phyloP scores from a whole-genome alignment of 2,329 filamentous ascomycete genomes.

The Malbranchea cinnamomea region DNA sequence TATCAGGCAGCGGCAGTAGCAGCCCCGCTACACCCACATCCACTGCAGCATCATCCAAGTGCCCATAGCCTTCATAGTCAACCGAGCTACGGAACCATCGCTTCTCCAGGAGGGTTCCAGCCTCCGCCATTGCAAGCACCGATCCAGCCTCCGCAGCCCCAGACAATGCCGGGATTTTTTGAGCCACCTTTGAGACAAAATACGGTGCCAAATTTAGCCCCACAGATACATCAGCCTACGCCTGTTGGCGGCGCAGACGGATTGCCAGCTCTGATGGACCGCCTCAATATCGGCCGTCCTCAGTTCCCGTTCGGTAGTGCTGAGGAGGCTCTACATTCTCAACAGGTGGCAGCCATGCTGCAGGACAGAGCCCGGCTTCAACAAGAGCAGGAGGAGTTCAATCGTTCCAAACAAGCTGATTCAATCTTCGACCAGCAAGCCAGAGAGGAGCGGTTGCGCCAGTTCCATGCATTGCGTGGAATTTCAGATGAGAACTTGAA shows the following conservation, averaged over 20 bases:
- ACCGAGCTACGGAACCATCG: slow-evolving; percentile 88
- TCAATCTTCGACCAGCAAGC: slow-evolving; percentile 35
- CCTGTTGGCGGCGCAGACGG: slow-evolving; percentile 55
- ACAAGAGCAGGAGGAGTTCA: slow-evolving; percentile 45
- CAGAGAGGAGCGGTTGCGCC: slow-evolving; percentile 55
- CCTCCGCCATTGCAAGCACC: slow-evolving; percentile 44
- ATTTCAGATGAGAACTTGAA: slow-evolving; percentile 38
- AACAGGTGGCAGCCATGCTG: slow-evolving; percentile 45
- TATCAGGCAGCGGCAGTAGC: slow-evolving; percentile 40
- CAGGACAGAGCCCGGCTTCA: slow-evolving; percentile 45
- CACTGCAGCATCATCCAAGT: slow-evolving; percentile 83
- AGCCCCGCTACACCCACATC: slow-evolving; percentile 38
- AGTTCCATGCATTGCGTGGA: slow-evolving; percentile 67
- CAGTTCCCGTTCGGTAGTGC: slow-evolving; percentile 29
- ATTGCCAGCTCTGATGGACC: slow-evolving; percentile 46
- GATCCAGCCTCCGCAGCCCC: slow-evolving; percentile 40
- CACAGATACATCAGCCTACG: slow-evolving; percentile 30
- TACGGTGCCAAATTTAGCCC: slow-evolving; percentile 18
- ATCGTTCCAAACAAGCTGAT: slow-evolving; percentile 24
- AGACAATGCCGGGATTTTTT: slow-evolving; percentile 56
- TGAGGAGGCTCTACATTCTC: slow-evolving; percentile 32
- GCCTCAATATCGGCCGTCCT: slow-evolving; percentile 43
- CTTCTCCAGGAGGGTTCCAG: slow-evolving; percentile 63
- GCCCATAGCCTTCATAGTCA: slow-evolving; percentile 94
- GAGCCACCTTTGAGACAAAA: slow-evolving; percentile 40